phyloP scores from a whole-genome alignment of 2,329 filamentous ascomycete species.

The Fusarium torulosum region DNA sequence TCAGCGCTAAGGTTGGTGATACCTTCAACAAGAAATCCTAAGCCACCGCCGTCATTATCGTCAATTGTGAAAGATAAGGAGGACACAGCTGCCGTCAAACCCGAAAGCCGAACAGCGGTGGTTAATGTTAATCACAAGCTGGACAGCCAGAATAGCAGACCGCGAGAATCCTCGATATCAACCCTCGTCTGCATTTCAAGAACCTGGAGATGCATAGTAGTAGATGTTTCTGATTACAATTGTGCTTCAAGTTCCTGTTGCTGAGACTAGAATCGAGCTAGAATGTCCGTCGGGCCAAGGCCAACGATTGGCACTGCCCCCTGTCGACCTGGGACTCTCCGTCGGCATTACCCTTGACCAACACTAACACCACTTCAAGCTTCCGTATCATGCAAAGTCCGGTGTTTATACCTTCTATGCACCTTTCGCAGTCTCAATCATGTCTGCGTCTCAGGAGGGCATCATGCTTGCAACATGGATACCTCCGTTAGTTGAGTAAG shows the following conservation, averaged over 20 bases:
- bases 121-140: background rate
- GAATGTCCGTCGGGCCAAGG: background rate
- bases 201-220: background rate
- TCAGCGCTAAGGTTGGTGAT: slow-evolving; percentile 1
- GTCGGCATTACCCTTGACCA: background rate
- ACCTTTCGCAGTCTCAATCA: background rate
- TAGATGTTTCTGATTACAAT: background rate
- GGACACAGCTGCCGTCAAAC: background rate
- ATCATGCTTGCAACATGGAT: too few species aligned
- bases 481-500: too few species aligned
- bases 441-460: background rate
- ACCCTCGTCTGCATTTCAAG: background rate
- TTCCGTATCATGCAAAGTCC: background rate
- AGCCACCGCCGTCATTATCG: background rate
- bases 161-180: too few species aligned
- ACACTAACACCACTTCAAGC: background rate
- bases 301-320: background rate
- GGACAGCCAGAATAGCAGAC: too few species aligned
- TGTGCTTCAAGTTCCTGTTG: background rate
- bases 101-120: background rate
- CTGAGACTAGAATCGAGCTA: background rate
- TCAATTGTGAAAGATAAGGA: background rate
- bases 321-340: background rate
- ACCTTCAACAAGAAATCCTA: background rate
- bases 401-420: background rate